These are phyloP conservation scores for Phyllosticta citrichinensis DNA, from an alignment of 2,329 filamentous ascomycete genomes.

Conservation along the genomic window DNA sequence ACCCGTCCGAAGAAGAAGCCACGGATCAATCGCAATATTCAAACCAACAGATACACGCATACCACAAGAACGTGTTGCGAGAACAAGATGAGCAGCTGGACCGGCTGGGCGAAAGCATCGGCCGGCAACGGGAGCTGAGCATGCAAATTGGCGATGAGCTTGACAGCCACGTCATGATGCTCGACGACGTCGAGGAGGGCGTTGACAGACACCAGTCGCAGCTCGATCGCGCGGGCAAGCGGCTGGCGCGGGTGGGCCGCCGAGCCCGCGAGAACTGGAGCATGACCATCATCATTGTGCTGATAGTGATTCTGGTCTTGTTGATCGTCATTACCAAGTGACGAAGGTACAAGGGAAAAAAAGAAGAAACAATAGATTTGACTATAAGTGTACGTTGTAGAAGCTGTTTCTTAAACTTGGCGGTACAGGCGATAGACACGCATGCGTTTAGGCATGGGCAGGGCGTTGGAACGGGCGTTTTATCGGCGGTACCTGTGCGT, in stretches of 20 bases:
- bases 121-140: constrained; percentile 80
- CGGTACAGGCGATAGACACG: background rate
- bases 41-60: constrained; percentile 79
- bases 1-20: constrained; percentile 41
- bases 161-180: constrained; percentile 75
- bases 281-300: constrained; percentile 65
- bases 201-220: constrained; percentile 72
- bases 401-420: background rate
- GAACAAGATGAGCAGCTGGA: constrained; percentile 95
- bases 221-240: constrained; percentile 62
- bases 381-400: background rate
- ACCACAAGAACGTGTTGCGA: constrained; percentile 70
- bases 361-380: background rate
- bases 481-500: no score
- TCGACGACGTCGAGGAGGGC: constrained; percentile 78
- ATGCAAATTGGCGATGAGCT: constrained; percentile 96
- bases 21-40: constrained; percentile 49
- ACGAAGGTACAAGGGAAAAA: background rate
- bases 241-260: constrained; percentile 61
- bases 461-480: background rate
- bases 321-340: constrained; percentile 75
- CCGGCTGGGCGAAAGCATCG: constrained; percentile 71
- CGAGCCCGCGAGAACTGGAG: constrained; percentile 80
- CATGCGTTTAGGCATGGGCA: background rate
- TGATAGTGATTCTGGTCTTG: constrained; percentile 74